These are phyloP conservation scores for Boletellus ananiceps DNA, from an alignment of 768 basidiomycete genomes.

Conservation along the genomic window DNA sequence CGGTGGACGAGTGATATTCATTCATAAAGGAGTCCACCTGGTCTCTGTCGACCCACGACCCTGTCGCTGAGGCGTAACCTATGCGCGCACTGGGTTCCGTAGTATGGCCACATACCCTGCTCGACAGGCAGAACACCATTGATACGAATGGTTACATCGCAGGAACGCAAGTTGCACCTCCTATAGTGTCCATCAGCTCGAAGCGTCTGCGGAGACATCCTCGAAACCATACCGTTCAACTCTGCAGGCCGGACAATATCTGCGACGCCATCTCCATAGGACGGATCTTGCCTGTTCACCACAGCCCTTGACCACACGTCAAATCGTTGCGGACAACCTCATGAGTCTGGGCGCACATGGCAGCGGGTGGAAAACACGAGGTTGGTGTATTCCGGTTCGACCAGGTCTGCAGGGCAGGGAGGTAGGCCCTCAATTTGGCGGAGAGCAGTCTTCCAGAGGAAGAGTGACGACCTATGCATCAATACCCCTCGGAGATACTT, in stretches of 20 bases:
- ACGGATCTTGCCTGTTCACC: slow-evolving; percentile 5
- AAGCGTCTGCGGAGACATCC: background rate
- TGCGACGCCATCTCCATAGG: slow-evolving; percentile 17
- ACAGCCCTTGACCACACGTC: slow-evolving; percentile 7
- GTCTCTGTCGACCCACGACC: slow-evolving; percentile 9
- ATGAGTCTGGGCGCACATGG: slow-evolving; percentile 8
- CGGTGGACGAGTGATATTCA: slow-evolving; percentile 1
- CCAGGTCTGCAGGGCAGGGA: slow-evolving; percentile 40
- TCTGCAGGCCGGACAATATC: slow-evolving; percentile 15
- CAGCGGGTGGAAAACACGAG: slow-evolving; percentile 35
- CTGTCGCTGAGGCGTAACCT: background rate
- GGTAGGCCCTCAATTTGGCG: slow-evolving; percentile 37
- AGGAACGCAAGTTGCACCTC: background rate
- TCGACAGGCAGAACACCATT: slow-evolving; percentile 2
- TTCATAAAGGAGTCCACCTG: slow-evolving; percentile 6
- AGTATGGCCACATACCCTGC: slow-evolving; percentile 4
- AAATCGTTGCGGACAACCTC: background rate
- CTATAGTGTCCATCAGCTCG: background rate
- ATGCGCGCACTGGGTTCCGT: background rate
- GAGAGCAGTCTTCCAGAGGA: slow-evolving; percentile 28
- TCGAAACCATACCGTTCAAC: slow-evolving; percentile 4
- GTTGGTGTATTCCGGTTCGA: slow-evolving; percentile 42
- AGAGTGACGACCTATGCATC: slow-evolving; percentile 27
- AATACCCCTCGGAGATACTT: slow-evolving; percentile 38
- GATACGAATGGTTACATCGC: background rate